phyloP scores from a whole-genome alignment of 345 rosid genomes.

The Stellera chamaejasme region DNA sequence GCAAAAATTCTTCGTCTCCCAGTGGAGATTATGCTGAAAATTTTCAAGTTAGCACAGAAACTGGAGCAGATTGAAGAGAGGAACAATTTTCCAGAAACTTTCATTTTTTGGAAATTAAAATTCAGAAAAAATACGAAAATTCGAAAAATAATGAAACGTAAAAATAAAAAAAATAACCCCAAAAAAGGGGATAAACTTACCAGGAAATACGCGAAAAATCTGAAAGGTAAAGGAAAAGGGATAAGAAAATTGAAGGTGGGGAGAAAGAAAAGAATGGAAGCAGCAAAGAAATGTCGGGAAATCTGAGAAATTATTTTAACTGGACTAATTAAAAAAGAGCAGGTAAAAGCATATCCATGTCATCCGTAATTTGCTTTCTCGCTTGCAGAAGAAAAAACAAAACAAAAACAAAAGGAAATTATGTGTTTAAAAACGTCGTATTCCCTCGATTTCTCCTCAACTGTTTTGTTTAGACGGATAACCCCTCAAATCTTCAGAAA shows the following conservation, averaged over 20 bases:
- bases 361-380: conserved; percentile 14
- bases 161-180: background rate
- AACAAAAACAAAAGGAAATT: too few species aligned
- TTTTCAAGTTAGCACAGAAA: conserved; percentile 3
- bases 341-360: conserved; percentile 11
- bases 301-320: conserved; percentile 5
- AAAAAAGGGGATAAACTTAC: conserved; percentile 20
- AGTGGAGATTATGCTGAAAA: background rate
- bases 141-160: too few species aligned
- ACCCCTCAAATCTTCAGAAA: too few species aligned
- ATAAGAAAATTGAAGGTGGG: background rate
- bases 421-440: too few species aligned
- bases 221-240: too few species aligned
- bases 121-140: conserved; percentile 6
- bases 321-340: conserved; percentile 9
- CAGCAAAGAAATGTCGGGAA: background rate
- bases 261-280: conserved; percentile 1
- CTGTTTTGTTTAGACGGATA: too few species aligned
- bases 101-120: conserved; percentile 14
- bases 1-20: background rate
- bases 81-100: conserved; percentile 13
- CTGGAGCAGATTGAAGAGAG: background rate
- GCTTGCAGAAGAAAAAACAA: background rate
- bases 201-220: conserved; percentile 16
- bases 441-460: too few species aligned